Evolutionary conservation across 768 basidiomycete species (phyloP).

Genomic region (Mycena maculata): DNA sequence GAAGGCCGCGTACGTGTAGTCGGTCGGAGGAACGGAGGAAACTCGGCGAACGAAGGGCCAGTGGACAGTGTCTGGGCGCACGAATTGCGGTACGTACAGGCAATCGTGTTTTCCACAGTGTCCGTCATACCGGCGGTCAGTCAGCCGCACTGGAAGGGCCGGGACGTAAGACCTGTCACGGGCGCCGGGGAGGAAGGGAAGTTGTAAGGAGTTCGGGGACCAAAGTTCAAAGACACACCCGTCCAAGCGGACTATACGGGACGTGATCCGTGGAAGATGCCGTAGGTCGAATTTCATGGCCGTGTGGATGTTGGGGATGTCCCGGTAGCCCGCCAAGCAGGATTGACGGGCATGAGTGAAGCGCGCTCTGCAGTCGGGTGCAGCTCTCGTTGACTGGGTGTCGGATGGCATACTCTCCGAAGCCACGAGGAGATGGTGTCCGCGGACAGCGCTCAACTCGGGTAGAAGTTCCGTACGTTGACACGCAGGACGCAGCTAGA

Average conservation of each 20-base stretch:
- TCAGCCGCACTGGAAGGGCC: neutral
- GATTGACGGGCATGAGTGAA: neutral
- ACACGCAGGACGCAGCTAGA: too few species aligned
- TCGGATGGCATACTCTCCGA: too few species aligned
- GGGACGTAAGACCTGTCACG: neutral
- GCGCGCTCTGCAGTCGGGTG: neutral
- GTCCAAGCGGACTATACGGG: neutral
- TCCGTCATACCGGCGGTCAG: neutral
- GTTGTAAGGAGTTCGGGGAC: neutral
- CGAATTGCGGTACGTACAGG: neutral
- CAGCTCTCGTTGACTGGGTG: neutral
- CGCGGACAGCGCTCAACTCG: too few species aligned
- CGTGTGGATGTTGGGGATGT: neutral
- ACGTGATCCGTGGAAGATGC: neutral
- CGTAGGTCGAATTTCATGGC: neutral
- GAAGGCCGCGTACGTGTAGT: neutral
- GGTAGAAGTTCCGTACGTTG: too few species aligned
- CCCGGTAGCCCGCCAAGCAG: neutral
- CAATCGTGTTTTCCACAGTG: neutral
- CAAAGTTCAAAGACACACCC: neutral
- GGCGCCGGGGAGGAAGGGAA: neutral
- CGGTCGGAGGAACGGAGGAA: neutral
- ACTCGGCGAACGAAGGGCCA: conserved; percentile 8
- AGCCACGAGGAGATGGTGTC: too few species aligned
- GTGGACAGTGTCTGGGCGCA: neutral